Evolutionary conservation across 306 rosid species (phyloP).

Genomic region (Vicia faba): DNA sequence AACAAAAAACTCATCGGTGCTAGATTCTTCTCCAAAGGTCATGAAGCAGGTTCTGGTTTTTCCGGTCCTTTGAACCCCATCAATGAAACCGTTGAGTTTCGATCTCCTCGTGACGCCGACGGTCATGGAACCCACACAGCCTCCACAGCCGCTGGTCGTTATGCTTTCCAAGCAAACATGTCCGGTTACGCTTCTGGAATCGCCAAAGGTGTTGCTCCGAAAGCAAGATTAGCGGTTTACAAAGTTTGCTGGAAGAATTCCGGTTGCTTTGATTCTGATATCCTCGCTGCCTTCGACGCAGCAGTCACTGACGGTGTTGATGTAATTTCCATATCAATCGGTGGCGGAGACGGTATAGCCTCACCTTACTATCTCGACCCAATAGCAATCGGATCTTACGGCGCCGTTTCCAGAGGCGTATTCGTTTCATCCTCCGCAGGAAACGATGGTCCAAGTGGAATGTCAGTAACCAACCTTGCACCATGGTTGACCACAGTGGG

Average conservation of each 20-base stretch:
- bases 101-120: slow-evolving; percentile 90
- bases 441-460: slow-evolving; percentile 76
- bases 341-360: slow-evolving; percentile 78
- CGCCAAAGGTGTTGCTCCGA: slow-evolving; percentile 90
- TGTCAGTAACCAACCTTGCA: slow-evolving; percentile 79
- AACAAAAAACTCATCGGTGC: slow-evolving; percentile 81
- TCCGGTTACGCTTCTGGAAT: slow-evolving; percentile 80
- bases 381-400: slow-evolving; percentile 83
- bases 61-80: slow-evolving; percentile 56
- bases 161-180: slow-evolving; percentile 72
- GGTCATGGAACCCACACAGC: slow-evolving; percentile 98
- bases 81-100: slow-evolving; percentile 71
- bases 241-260: slow-evolving; percentile 90
- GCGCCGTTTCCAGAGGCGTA: slow-evolving; percentile 72
- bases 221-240: slow-evolving; percentile 76
- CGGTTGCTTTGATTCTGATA: slow-evolving; percentile 89
- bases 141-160: slow-evolving; percentile 79
- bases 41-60: slow-evolving; percentile 52
- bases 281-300: slow-evolving; percentile 71
- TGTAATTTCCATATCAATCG: slow-evolving; percentile 81
- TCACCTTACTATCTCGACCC: slow-evolving; percentile 87
- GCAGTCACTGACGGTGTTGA: slow-evolving; percentile 86
- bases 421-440: slow-evolving; percentile 87
- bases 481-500: slow-evolving; percentile 94
- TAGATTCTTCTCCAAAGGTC: slow-evolving; percentile 78